Conservation (phyloP, 371 early-diverging fungal genomes). For the Mucor saturninus region DNA sequence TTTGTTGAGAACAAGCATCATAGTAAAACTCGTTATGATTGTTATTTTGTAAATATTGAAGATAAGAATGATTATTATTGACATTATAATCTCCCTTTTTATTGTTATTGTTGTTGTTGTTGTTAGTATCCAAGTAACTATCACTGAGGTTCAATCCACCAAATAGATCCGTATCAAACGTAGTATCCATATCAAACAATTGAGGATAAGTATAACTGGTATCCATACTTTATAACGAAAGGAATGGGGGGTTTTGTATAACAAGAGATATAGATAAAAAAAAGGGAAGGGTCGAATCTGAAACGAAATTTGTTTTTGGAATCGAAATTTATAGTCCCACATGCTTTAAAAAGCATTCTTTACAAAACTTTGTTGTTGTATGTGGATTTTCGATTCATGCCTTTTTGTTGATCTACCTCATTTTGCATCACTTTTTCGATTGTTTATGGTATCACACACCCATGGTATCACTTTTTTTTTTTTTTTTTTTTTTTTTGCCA, state of each 20-base stretch:
- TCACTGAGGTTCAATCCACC: slow-evolving; percentile 14
- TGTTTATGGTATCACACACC: no score
- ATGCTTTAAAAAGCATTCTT: neutral
- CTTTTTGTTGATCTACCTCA: neutral
- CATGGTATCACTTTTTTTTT: slow-evolving; percentile 2
- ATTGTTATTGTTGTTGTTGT: slow-evolving; percentile 3
- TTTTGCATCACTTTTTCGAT: slow-evolving; percentile 1
- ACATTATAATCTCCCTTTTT: neutral
- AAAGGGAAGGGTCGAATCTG: neutral
- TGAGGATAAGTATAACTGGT: slow-evolving; percentile 24
- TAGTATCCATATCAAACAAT: slow-evolving; percentile 24
- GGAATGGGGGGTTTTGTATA: slow-evolving; percentile 6
- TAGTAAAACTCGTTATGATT: slow-evolving; percentile 6
- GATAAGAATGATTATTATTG: neutral
- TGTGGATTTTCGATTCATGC: no score
- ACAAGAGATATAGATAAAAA: no score
- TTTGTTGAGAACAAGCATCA: neutral
- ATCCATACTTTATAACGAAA: slow-evolving; percentile 20
- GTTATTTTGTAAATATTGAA: slow-evolving; percentile 19
- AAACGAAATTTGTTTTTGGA: neutral
- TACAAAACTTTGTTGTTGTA: neutral
- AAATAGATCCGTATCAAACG: slow-evolving; percentile 15
- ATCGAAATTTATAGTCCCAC: neutral
- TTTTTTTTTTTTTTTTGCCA: slow-evolving; percentile 6
- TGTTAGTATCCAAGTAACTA: neutral